Conservation (phyloP, 148 eudicot species). For the Fallopia convolvulus region DNA sequence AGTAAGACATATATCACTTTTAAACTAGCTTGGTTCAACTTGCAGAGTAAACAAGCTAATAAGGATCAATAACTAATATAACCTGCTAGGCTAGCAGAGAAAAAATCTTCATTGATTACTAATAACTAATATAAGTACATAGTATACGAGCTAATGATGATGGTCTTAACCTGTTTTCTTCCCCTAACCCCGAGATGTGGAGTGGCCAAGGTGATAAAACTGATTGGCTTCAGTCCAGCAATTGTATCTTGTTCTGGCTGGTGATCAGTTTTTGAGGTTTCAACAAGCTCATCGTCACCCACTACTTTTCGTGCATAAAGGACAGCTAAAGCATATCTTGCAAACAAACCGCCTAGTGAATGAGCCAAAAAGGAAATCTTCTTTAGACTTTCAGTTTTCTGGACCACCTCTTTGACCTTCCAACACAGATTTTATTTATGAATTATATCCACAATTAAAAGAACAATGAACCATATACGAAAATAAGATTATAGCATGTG, state of each 20-base stretch:
- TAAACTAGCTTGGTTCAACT: not conserved
- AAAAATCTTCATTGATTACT: not conserved
- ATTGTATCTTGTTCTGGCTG: slow-evolving; percentile 35
- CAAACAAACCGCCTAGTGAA: slow-evolving; percentile 95
- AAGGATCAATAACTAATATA: no score
- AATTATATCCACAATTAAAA: slow-evolving; percentile 1
- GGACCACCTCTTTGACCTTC: slow-evolving; percentile 77
- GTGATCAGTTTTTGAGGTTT: slow-evolving; percentile 23
- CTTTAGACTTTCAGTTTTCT: slow-evolving; percentile 59
- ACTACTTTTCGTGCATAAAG: slow-evolving; percentile 40
- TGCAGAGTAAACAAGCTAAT: not conserved
- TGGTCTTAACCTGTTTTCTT: slow-evolving; percentile 66
- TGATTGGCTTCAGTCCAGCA: slow-evolving; percentile 84
- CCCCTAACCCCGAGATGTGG: slow-evolving; percentile 99
- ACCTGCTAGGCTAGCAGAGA: not conserved
- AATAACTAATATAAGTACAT: not conserved
- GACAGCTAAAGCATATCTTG: slow-evolving; percentile 76
- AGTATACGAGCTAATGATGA: not conserved
- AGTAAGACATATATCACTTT: no score
- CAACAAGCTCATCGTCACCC: slow-evolving; percentile 21
- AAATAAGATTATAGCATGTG: not conserved
- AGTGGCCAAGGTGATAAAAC: slow-evolving; percentile 88
- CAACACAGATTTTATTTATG: slow-evolving; percentile 8
- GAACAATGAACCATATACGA: not conserved
- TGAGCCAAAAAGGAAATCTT: slow-evolving; percentile 90